phyloP scores from a whole-genome alignment of 1,284 basidiomycete species.

The Meira miltonrushii region DNA sequence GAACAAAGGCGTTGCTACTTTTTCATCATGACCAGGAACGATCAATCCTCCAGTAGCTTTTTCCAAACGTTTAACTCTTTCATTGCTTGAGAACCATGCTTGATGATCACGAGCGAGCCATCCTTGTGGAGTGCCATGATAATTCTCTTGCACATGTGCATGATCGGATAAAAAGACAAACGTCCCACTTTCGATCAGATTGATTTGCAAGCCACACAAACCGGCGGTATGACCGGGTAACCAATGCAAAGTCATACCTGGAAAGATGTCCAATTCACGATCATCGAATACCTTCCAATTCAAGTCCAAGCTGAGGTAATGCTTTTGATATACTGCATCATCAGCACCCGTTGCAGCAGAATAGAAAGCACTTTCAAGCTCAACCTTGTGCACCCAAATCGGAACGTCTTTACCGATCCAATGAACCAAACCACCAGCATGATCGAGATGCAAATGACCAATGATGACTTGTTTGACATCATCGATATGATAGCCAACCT shows the following conservation, averaged over 20 bases:
- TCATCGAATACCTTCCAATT: constrained; percentile 50
- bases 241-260: constrained; percentile 44
- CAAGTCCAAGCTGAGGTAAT: constrained; percentile 33
- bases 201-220: constrained; percentile 41
- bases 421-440: constrained; percentile 38
- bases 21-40: constrained; percentile 33
- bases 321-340: constrained; percentile 30
- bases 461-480: constrained; percentile 35
- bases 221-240: constrained; percentile 47
- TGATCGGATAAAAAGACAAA: constrained; percentile 36
- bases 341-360: constrained; percentile 39
- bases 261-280: constrained; percentile 33
- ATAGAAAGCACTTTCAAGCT: constrained; percentile 42
- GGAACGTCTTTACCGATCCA: constrained; percentile 33
- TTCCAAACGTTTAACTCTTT: constrained; percentile 32
- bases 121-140: constrained; percentile 33
- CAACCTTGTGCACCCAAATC: constrained; percentile 46
- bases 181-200: constrained; percentile 35
- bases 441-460: constrained; percentile 36
- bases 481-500: constrained; percentile 38
- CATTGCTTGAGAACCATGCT: constrained; percentile 40
- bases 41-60: constrained; percentile 28
- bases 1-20: constrained; percentile 9
- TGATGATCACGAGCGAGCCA: constrained; percentile 40
- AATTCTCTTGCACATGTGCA: constrained; percentile 36